Evolutionary conservation across 495 filamentous ascomycete species (phyloP), one percentile per base, ranked within the genome.

Genomic region (Rusavskia elegans): DNA sequence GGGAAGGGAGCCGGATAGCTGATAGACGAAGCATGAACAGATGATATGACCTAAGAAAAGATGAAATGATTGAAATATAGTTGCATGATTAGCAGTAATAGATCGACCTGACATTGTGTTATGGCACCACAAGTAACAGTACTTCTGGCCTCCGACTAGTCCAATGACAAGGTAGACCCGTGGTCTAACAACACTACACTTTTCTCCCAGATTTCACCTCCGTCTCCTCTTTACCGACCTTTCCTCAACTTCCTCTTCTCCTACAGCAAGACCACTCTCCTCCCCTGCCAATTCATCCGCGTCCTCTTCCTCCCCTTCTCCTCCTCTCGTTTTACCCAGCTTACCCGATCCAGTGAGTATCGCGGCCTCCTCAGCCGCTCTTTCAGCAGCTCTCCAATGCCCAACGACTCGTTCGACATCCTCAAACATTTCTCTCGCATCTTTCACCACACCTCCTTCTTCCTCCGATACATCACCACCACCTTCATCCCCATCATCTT

Each of bases 391-490:
- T 25, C 82, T 70, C 80, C 82, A 83, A 10, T 69, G 61, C 4
- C 64, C 71, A 20, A 80, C 69, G 3, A 71, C 68, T 51, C 73
- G 68, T 65, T 93, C 80, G 1, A 89, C 85, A 62, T 84, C 82
- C 54, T 78, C 74, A 58, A 81, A 87, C 87, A 94, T 94, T 59
- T 83, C 83, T 49, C 80, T 66, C 4, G 89, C 82, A 57, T 90
- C 84, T 30, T 82, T 83, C 21, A 92, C 87, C 45, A 94, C 80
- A 8, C 82, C 86, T 60, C 89, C 84, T 50, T 87, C 83, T 14
- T 76, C 63, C 40, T 74, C 69, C 42, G 73, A 68, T 57, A 71
- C 63, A 67, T 71, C 59, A 49, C 74, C 63, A 54, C 74, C 60
- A 60, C 63, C 20, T 63, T 72, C 25, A 1, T 0, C 67, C 50